Evolutionary conservation across 2,329 filamentous ascomycete species (phyloP), one percentile per base, ranked within the genome.

Genomic region (Ambrosiella xylebori): DNA sequence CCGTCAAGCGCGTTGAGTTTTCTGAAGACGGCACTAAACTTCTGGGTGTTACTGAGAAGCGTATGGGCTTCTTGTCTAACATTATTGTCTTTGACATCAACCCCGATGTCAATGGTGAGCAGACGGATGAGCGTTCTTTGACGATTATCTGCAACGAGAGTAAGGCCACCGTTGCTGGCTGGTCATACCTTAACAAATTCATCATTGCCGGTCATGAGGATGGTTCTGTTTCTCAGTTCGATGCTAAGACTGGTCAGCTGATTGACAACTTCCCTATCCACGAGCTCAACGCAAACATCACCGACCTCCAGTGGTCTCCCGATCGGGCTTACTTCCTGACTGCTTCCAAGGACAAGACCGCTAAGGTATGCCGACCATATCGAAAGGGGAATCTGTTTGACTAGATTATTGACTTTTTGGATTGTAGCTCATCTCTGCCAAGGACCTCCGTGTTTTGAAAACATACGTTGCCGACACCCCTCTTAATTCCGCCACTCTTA

Each of bases 301-400:
- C 87, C 66, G 93, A 98, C 71, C 80, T 98, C 61, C 93, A 98
- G 74, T 97, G 93, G 86, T 85, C 88, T 58, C 72, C 82, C 57
- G 93, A 98, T 76, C 82, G 91, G 66, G 95, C 90, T 66, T 96
- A 96, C 76, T 97, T 97, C 76, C 93, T 98, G 76, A 98, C 93
- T 60, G 85, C 93, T 60, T 93, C 86, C 68, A 97, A 96, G 77
- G 93, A 98, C 79, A 98, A 98, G 80, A 85, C 86, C 52, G 86
- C 93, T 64, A 95, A 95, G 80, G 85, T 87, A 75, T 39, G 49
- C 41, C 11, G 45, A 6, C 54, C 9, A 19, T 8, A 5, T 4
- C 15, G 13, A 45, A 12, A 13, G n/a, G 13, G 13, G 12, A 45
- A n/a, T 50, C 8, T 55, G 9, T 12, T 9, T 17, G 35, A 36